Conservation (phyloP, 148 eudicot species). For the Beta vulgaris region DNA sequence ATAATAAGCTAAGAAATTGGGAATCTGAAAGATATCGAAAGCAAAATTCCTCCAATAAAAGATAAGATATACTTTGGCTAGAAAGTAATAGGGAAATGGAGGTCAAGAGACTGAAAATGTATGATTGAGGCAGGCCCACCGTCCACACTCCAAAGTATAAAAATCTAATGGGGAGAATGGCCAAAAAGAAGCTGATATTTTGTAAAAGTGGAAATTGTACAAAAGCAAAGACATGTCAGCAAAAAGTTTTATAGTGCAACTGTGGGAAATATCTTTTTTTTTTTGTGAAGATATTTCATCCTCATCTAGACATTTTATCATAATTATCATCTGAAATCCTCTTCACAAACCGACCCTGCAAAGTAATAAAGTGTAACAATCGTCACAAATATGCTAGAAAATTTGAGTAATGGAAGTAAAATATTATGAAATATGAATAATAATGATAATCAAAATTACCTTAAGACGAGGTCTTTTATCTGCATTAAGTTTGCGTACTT, state of each 20-base stretch:
- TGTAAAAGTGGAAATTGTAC: conserved; percentile 2
- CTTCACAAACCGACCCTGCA: conserved; percentile 55
- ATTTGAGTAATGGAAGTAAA: not conserved
- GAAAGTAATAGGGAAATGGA: not conserved
- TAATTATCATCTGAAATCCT: conserved; percentile 26
- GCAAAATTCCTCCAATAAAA: not conserved
- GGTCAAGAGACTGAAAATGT: not conserved
- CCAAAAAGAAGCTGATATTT: conserved; percentile 5
- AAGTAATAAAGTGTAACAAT: not conserved
- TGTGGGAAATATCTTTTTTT: conserved; percentile 16
- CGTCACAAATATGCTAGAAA: not conserved
- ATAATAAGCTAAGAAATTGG: too few species aligned
- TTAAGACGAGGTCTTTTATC: conserved; percentile 76
- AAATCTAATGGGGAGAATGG: not conserved
- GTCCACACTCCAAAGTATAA: not conserved
- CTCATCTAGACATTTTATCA: conserved; percentile 15
- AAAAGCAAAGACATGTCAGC: conserved; percentile 7
- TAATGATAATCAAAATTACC: conserved; percentile 28
- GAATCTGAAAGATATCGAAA: not conserved
- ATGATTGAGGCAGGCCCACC: not conserved
- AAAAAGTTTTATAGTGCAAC: not conserved
- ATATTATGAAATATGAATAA: not conserved
- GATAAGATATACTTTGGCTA: not conserved
- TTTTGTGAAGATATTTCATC: conserved; percentile 19
- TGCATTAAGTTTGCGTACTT: conserved; percentile 73